Evolutionary conservation across 495 filamentous ascomycete genomes (phyloP).

Genomic region (Aspergillus cristatus): DNA sequence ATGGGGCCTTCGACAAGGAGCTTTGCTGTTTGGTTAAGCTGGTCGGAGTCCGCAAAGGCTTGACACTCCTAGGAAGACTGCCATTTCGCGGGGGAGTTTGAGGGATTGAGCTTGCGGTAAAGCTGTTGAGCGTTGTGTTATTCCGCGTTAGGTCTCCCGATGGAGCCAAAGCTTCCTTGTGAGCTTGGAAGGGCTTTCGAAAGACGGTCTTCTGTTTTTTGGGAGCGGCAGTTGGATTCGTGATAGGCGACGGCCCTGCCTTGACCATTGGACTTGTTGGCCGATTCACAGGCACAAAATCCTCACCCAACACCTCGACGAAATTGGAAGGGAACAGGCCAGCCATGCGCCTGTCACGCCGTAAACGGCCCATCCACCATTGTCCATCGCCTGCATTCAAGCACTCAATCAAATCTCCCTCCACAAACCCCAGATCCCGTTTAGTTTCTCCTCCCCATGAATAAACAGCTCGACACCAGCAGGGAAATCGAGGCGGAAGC

Average conservation of each 20-base stretch:
- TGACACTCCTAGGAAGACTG: slow-evolving; percentile 22
- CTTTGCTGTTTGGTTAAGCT: slow-evolving; percentile 28
- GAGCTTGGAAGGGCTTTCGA: slow-evolving; percentile 46
- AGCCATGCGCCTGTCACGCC: slow-evolving; percentile 75
- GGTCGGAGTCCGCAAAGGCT: slow-evolving; percentile 32
- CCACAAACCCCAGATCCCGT: slow-evolving; percentile 89
- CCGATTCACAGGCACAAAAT: slow-evolving; percentile 70
- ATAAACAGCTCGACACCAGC: slow-evolving; percentile 91
- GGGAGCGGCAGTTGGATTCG: slow-evolving; percentile 38
- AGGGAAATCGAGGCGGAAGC: slow-evolving; percentile 81
- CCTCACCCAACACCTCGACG: slow-evolving; percentile 77
- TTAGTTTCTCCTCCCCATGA: slow-evolving; percentile 97
- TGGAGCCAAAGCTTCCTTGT: slow-evolving; percentile 41
- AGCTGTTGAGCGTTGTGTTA: slow-evolving; percentile 19
- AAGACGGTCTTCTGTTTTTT: slow-evolving; percentile 43
- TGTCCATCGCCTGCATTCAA: slow-evolving; percentile 94
- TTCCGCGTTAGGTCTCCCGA: slow-evolving; percentile 25
- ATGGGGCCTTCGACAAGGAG: slow-evolving; percentile 23
- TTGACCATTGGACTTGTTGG: slow-evolving; percentile 60
- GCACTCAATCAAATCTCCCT: slow-evolving; percentile 96
- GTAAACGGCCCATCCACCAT: slow-evolving; percentile 94
- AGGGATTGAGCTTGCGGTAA: slow-evolving; percentile 30
- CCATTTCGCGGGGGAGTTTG: slow-evolving; percentile 40
- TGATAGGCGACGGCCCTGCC: slow-evolving; percentile 28
- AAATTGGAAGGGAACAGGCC: slow-evolving; percentile 96